Evolutionary conservation across 805 yeast genomes (phyloP), one percentile per base, ranked within the genome.

Genomic region (Yarrowia sp.): DNA sequence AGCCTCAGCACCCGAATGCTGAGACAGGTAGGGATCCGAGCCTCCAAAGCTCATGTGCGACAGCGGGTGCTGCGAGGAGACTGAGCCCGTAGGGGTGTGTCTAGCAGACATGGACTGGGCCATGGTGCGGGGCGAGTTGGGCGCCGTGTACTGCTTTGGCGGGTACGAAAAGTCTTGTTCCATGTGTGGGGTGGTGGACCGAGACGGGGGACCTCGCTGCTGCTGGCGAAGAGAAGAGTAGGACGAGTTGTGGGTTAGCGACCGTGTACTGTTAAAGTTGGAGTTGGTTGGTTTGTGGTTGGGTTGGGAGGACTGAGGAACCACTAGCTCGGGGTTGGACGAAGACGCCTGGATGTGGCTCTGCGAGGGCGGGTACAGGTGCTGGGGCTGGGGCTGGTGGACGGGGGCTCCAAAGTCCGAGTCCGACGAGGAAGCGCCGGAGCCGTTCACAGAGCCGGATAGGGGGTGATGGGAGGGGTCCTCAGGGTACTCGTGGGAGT

Each of bases 231-330:
- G 61, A 28, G 61, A 55, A 4, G 61, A 55, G 61, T 55, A 41
- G 15, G 61, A 55, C 45, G 61, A 55, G 61, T 39, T 41, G 47
- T 55, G 61, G 47, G 61, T 55, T 39, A 55, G 47, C 14, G 61
- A 55, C 61, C 61, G 45, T 39, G 61, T 55, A 31, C 47, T 41
- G 47, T 55, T 55, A 55, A 55, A 55, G 61, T 55, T 55, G 47
- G 60, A 53, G 42, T 9, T 10, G n/a, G 60, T 17, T n/a, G 45
- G 38, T 55, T 55, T 55, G 60, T 53, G 41, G 17, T 32, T 28
- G 33, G 43, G 61, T 39, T 51, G 60, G 60, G 60, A 51, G 47
- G 58, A 22, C 28, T 22, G 28, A 5, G 28, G 43, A 22, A 36
- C 35, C 35, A 22, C 58, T 38, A 55, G 47, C 38, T 55, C 61